Evolutionary conservation across 2,329 filamentous ascomycete species (phyloP).

Genomic region (Tympanopsis confertula): DNA sequence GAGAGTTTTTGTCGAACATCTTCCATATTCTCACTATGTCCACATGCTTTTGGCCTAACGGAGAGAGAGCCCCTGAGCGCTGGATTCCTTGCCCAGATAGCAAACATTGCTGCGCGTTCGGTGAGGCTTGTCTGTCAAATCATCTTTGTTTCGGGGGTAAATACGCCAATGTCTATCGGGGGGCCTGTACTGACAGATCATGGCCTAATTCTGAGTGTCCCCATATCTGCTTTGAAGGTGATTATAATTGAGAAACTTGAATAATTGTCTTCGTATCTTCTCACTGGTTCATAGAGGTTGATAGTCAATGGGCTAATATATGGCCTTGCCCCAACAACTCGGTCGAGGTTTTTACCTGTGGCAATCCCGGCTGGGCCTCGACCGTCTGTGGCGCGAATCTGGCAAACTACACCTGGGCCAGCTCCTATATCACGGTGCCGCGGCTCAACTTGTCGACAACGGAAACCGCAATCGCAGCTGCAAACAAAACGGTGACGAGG

Average conservation of each 20-base stretch:
- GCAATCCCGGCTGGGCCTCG: constrained; percentile 1
- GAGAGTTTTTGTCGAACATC: no score
- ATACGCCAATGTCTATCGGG: constrained; percentile 6
- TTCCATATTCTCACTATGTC: no score
- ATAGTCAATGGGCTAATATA: constrained; percentile 6
- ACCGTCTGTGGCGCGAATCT: neutral
- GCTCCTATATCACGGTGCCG: no score
- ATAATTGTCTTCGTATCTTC: no score
- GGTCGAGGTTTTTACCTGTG: constrained; percentile 5
- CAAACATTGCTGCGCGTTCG: constrained; percentile 5
- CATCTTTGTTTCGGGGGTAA: constrained; percentile 5
- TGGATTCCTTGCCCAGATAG: constrained; percentile 5
- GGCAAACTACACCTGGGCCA: neutral
- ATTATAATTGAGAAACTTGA: no score
- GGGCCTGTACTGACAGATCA: constrained; percentile 6
- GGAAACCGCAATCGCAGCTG: no score
- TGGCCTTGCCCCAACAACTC: constrained; percentile 4
- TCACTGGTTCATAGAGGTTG: no score
- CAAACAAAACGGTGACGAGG: no score
- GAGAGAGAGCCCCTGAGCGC: constrained; percentile 5
- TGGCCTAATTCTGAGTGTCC: constrained; percentile 7
- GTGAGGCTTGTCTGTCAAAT: constrained; percentile 8
- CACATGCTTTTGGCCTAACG: neutral
- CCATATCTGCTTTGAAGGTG: constrained; percentile 5
- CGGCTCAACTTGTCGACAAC: no score